Conservation (phyloP, 257 asterid species). For the Orobanche coerulescens region DNA sequence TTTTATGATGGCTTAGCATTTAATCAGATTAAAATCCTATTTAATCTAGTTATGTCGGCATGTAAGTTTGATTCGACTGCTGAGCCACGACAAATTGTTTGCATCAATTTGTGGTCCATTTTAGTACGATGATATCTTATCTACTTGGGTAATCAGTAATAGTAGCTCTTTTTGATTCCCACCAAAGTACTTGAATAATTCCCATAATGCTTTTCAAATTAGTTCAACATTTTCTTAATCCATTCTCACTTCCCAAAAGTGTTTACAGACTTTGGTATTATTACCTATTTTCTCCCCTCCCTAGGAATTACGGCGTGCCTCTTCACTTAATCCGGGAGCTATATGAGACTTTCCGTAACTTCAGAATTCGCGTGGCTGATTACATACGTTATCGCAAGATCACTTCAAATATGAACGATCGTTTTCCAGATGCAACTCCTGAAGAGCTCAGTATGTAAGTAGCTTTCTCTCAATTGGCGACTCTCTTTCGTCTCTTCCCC, state of each 20-base stretch:
- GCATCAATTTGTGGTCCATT: neutral
- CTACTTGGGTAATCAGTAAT: conserved; percentile 11
- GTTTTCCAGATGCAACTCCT: conserved; percentile 94
- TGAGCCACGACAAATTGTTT: neutral
- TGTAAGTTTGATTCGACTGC: neutral
- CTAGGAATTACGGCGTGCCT: conserved; percentile 91
- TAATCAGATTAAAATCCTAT: neutral
- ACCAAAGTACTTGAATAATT: neutral
- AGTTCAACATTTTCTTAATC: neutral
- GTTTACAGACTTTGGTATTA: neutral
- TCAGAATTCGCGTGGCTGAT: conserved; percentile 81
- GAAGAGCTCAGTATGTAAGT: conserved; percentile 78
- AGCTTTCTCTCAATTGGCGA: conserved; percentile 9
- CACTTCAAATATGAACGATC: conserved; percentile 91
- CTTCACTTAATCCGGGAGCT: conserved; percentile 95
- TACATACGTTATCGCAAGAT: conserved; percentile 86
- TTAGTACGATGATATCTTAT: neutral
- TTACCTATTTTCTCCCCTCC: conserved; percentile 16
- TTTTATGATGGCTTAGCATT: conserved; percentile 9
- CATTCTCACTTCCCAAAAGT: neutral
- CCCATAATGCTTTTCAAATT: neutral
- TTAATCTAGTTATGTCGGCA: neutral
- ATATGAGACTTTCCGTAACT: conserved; percentile 93
- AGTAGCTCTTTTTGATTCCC: neutral
- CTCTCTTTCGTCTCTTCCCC: conserved; percentile 14